Percentiles rank a stretch among this genome's conserved stretches.
Conservation (phyloP, 192 early-diverging fungal genomes). For the Dimargaris verticillata region DNA sequence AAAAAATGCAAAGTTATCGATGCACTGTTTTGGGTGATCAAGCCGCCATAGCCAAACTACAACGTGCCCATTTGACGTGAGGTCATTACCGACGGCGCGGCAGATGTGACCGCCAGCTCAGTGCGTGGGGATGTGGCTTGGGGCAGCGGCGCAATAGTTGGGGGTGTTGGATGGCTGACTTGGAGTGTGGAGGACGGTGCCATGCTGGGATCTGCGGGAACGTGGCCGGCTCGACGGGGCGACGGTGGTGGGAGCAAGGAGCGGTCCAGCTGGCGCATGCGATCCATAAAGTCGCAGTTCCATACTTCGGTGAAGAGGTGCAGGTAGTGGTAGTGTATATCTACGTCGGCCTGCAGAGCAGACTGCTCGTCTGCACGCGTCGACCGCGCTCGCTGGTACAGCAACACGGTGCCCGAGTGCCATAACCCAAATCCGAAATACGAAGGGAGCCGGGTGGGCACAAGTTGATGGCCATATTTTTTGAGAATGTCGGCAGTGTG, state of each 20-base stretch:
- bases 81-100: too few species aligned
- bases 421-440: conserved; percentile 2
- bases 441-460: not conserved
- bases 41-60: too few species aligned
- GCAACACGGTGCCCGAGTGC: conserved; percentile 7
- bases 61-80: too few species aligned
- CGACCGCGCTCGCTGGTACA: not conserved
- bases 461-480: not conserved
- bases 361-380: conserved; percentile 1
- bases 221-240: too few species aligned
- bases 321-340: conserved; percentile 2
- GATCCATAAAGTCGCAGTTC: conserved; percentile 1
- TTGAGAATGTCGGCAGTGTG: not conserved
- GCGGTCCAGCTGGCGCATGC: not conserved
- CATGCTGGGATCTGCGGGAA: too few species aligned
- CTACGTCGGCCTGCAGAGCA: not conserved
- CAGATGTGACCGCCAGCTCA: too few species aligned
- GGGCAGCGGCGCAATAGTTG: too few species aligned
- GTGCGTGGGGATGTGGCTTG: too few species aligned
- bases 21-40: too few species aligned
- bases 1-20: too few species aligned
- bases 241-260: not conserved
- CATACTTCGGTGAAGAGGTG: not conserved
- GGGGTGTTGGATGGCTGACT: too few species aligned
- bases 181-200: too few species aligned